These are phyloP conservation scores for Penicillium sp. DNA, from an alignment of 2,329 filamentous ascomycete species.

Conservation along the genomic window DNA sequence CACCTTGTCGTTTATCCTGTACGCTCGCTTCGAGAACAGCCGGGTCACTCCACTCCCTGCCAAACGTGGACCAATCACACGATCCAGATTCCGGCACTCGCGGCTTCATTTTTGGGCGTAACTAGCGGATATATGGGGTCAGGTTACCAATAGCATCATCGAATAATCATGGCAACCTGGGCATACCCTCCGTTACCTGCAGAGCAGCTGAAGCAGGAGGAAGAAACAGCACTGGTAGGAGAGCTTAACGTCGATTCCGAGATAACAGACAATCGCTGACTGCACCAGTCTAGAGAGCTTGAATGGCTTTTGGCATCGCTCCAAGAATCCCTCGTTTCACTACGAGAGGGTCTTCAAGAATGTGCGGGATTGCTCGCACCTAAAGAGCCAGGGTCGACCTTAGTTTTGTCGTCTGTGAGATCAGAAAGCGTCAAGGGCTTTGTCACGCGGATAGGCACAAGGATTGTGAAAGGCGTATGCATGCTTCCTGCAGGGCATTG, in stretches of 20 bases:
- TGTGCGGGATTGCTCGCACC: constrained; percentile 84
- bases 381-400: constrained; percentile 77
- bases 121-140: too few relatives aligned
- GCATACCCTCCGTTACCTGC: constrained; percentile 57
- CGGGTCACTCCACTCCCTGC: background rate
- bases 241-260: background rate
- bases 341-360: constrained; percentile 74
- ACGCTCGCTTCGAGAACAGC: background rate
- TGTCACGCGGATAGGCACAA: constrained; percentile 83
- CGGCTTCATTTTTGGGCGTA: background rate
- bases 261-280: background rate
- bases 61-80: constrained; percentile 2
- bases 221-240: constrained; percentile 50
- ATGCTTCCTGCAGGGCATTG: background rate
- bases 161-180: constrained; percentile 53
- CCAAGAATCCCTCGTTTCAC: constrained; percentile 57
- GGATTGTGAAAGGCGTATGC: constrained; percentile 82
- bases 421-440: constrained; percentile 91
- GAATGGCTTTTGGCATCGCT: constrained; percentile 61
- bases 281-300: constrained; percentile 52
- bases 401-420: constrained; percentile 80
- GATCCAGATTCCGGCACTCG: background rate
- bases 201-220: constrained; percentile 49
- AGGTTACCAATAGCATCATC: background rate
- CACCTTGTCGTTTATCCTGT: constrained; percentile 4